Base-by-base conservation (phyloP, 306 rosid genomes). In the Acmispon strigosus region DNA sequence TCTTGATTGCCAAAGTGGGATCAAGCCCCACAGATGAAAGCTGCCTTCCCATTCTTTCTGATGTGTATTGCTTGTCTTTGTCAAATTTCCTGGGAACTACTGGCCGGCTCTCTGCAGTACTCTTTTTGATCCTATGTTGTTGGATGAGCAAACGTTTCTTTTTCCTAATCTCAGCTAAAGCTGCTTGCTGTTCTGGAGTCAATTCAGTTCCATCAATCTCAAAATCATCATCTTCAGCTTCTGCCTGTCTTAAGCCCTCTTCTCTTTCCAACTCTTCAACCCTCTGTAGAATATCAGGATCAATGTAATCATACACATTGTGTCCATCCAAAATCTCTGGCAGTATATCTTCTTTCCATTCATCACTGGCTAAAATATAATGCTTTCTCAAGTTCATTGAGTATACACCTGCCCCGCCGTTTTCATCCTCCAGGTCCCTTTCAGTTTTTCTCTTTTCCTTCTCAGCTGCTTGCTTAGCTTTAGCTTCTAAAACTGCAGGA, bases 271-370 rank as follows among this genome's bases (percentile, higher is more conserved):
- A 71, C 82, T 92, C 95, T 73, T 89, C 89, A 63, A 92, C 87
- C 89, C 96, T 86, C 0, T 54, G 80, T 4, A 87, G 70, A 72
- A 92, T 89, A 65, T 89, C 95, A 45, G 95, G 87, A 82, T 89
- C 96, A 36, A 92, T 62, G 65, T 87, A 92, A 78, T 92, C 98
- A 72, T 77, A 87, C 19, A 92, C 95, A 45, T 92, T 92, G 79
- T 92, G 95, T 14, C 98, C 98, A 77, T 92, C 98, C 53, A 92
- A 73, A 76, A 89, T 92, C 77, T 92, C 98, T 6, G 98, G 98
- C 74, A 87, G 76, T 14, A 82, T 27, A 56, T 89, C 98, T 69
- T 92, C 91, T 75, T 92, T 92, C 98, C 98, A 89, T 75, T 85
- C 96, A 72, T 92, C 98, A 72, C 84, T 8, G 43, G 92, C 89